A percentile compares a stretch with the other conserved stretches of the same genome.
These are phyloP conservation scores for Ceratocystis diversiconidia DNA, from an alignment of 2,329 filamentous ascomycete species.

Conservation along the genomic window DNA sequence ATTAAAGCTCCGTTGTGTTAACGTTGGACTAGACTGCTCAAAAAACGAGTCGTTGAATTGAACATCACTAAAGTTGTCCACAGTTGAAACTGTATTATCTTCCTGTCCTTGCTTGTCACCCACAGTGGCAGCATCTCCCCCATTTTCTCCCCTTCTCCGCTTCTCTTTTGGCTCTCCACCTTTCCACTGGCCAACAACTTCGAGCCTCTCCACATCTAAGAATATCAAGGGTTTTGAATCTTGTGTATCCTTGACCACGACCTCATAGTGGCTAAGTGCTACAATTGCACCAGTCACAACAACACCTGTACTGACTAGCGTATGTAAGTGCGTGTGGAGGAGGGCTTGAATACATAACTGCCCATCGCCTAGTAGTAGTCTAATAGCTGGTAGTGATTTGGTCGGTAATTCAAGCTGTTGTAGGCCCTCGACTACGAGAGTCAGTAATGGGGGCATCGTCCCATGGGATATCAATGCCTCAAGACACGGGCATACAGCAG, in stretches of 20 bases:
- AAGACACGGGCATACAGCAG: conserved; percentile 68
- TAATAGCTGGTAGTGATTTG: conserved; percentile 27
- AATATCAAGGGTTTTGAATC: not conserved
- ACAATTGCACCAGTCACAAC: conserved; percentile 37
- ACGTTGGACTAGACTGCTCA: not conserved
- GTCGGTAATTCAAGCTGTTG: conserved; percentile 24
- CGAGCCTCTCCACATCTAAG: conserved; percentile 5
- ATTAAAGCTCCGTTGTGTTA: not conserved
- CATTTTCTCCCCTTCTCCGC: too few relatives aligned
- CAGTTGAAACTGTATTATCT: not conserved
- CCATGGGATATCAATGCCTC: conserved; percentile 61
- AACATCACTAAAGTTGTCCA: conserved; percentile 14
- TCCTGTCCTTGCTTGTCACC: not conserved
- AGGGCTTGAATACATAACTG: conserved; percentile 41
- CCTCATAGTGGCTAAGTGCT: conserved; percentile 30
- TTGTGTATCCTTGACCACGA: not conserved
- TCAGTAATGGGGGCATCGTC: conserved; percentile 68
- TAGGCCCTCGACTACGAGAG: conserved; percentile 46
- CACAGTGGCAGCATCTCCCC: not conserved
- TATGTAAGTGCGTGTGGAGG: conserved; percentile 32
- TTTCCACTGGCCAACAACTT: conserved; percentile 2
- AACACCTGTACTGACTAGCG: conserved; percentile 33
- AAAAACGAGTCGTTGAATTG: conserved; percentile 16
- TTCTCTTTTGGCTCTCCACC: not conserved
- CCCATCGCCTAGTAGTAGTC: conserved; percentile 39